phyloP scores from a whole-genome alignment of 2,329 filamentous ascomycete species.

The Helotiales sp. region DNA sequence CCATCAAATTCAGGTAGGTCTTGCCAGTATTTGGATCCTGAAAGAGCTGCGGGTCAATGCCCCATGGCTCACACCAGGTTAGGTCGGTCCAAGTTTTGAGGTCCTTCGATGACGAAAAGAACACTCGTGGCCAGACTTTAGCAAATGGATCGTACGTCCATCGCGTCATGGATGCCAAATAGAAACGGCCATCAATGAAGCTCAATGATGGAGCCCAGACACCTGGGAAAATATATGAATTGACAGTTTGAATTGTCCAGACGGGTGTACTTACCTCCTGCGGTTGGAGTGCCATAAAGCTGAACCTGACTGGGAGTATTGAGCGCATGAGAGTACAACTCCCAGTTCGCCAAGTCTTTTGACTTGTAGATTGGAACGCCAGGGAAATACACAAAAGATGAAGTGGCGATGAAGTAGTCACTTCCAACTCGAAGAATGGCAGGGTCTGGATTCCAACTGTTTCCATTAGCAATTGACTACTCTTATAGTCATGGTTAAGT shows the following conservation, averaged over 20 bases:
- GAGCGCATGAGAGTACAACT: slow-evolving; percentile 39
- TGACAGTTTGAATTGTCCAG: neutral
- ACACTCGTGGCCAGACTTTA: slow-evolving; percentile 31
- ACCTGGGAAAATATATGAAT: neutral
- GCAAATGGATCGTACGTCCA: slow-evolving; percentile 31
- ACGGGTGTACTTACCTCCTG: neutral
- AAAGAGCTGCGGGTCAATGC: neutral
- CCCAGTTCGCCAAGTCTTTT: slow-evolving; percentile 49
- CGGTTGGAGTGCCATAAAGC: slow-evolving; percentile 23
- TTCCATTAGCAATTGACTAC: neutral
- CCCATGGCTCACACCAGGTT: neutral
- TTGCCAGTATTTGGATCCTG: neutral
- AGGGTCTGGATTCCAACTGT: neutral
- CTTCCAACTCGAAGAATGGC: neutral
- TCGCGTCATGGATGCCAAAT: slow-evolving; percentile 22
- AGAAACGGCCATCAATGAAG: slow-evolving; percentile 21
- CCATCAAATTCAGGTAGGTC: neutral
- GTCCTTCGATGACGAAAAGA: slow-evolving; percentile 24
- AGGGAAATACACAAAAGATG: slow-evolving; percentile 48
- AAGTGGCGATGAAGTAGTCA: neutral
- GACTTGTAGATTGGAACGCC: slow-evolving; percentile 58
- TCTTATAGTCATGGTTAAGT: neutral
- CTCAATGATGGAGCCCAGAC: slow-evolving; percentile 14
- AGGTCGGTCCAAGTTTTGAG: slow-evolving; percentile 17
- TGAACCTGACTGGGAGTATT: slow-evolving; percentile 21